phyloP scores from a whole-genome alignment of 805 yeast genomes.

The Maudiozyma barnettii region DNA sequence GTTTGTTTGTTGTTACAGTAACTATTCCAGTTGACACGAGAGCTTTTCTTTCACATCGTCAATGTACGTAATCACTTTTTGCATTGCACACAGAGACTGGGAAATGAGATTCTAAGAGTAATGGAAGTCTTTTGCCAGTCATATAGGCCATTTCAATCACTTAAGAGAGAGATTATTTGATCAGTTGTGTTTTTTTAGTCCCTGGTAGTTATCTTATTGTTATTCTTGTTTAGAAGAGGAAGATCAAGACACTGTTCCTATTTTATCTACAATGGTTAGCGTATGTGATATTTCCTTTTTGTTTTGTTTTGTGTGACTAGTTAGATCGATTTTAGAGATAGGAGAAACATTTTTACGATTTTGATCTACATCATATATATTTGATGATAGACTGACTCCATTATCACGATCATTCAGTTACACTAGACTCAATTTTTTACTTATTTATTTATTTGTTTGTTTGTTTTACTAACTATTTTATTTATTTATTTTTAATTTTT shows the following conservation, averaged over 20 bases:
- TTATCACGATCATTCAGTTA: too few relatives aligned
- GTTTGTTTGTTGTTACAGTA: background rate
- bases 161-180: too few relatives aligned
- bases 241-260: too few relatives aligned
- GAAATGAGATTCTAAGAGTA: background rate
- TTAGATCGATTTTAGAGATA: background rate
- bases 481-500: background rate
- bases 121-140: too few relatives aligned
- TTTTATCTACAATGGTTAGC: constrained; percentile 8
- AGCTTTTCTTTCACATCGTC: too few relatives aligned
- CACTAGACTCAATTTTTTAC: background rate
- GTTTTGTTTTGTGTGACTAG: background rate
- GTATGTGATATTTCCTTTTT: constrained; percentile 10
- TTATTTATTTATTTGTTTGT: background rate
- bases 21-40: background rate
- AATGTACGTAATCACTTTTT: too few relatives aligned
- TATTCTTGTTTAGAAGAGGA: background rate
- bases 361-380: background rate
- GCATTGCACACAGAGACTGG: too few relatives aligned
- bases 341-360: background rate
- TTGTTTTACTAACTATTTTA: background rate
- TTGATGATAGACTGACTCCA: background rate
- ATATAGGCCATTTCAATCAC: too few relatives aligned
- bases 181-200: background rate
- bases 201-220: background rate